A percentile compares a stretch with the other conserved stretches of the same genome.
phyloP scores from a whole-genome alignment of 768 basidiomycete species.

The Mycena kentingensis region DNA sequence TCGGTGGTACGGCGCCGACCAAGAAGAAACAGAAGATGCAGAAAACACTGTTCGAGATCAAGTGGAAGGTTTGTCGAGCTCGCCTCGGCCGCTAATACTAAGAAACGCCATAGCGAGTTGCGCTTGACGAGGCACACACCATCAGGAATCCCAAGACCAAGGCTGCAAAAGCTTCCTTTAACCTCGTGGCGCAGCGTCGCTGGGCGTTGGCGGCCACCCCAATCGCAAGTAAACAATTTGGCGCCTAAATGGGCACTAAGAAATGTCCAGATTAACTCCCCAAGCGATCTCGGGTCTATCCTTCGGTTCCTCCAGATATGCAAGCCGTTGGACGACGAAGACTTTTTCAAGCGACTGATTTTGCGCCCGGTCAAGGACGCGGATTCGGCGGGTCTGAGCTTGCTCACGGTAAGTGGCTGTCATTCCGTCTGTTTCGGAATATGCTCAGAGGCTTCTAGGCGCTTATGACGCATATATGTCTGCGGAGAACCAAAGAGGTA shows the following conservation, averaged over 20 bases:
- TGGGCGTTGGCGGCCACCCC: constrained; percentile 88
- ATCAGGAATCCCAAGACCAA: constrained; percentile 88
- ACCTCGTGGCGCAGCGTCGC: constrained; percentile 66
- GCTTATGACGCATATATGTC: constrained; percentile 75
- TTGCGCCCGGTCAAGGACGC: constrained; percentile 77
- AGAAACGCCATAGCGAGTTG: constrained; percentile 52
- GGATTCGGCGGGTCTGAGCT: constrained; percentile 63
- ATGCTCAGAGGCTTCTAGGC: constrained; percentile 9
- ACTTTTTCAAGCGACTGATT: constrained; percentile 79
- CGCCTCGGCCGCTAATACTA: not conserved
- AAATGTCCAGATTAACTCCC: constrained; percentile 72
- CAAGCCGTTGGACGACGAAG: constrained; percentile 77
- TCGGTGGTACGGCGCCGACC: constrained; percentile 35
- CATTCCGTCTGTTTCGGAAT: constrained; percentile 2
- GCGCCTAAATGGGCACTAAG: constrained; percentile 3
- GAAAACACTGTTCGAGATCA: constrained; percentile 61
- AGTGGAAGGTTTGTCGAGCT: constrained; percentile 70
- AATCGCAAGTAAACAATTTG: constrained; percentile 58
- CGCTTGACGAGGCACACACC: constrained; percentile 88
- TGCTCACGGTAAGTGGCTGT: constrained; percentile 59
- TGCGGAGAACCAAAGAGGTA: constrained; percentile 83
- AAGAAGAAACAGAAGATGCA: constrained; percentile 68
- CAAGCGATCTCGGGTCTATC: constrained; percentile 82
- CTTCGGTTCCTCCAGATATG: constrained; percentile 87
- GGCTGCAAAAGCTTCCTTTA: constrained; percentile 71